These are phyloP conservation scores for Silene noctiflora DNA, from an alignment of 179 eudicot genomes.

Conservation along the genomic window DNA sequence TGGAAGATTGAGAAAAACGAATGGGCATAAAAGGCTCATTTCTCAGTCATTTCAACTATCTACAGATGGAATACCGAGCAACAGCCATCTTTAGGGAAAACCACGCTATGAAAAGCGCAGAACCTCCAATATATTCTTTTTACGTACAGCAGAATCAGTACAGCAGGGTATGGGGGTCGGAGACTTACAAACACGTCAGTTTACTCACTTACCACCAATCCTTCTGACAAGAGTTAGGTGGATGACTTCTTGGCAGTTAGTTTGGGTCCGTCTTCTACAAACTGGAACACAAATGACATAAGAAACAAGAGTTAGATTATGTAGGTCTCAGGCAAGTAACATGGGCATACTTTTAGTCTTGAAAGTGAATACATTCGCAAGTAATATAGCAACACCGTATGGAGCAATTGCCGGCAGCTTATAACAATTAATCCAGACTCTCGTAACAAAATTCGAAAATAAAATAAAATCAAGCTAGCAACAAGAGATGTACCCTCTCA, in stretches of 20 bases:
- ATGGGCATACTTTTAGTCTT: neutral
- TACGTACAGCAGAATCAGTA: constrained; percentile 24
- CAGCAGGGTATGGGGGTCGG: constrained; percentile 37
- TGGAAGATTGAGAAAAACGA: constrained; percentile 25
- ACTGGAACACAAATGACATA: constrained; percentile 21
- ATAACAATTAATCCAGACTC: neutral
- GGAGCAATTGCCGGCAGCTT: neutral
- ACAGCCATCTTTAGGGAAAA: constrained; percentile 22
- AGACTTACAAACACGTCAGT: constrained; percentile 36
- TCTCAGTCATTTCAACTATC: constrained; percentile 33
- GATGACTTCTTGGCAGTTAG: constrained; percentile 29
- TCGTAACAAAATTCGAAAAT: neutral
- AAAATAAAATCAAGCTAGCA: neutral
- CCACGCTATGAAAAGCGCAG: constrained; percentile 21
- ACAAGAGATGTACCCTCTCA: too few relatives aligned
- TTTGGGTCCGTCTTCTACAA: constrained; percentile 29
- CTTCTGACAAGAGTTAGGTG: constrained; percentile 31
- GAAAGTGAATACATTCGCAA: neutral
- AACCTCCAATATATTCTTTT: constrained; percentile 19
- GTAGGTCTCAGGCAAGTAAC: constrained; percentile 3
- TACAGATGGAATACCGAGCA: constrained; percentile 30
- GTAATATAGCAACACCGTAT: neutral
- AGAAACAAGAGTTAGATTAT: constrained; percentile 2
- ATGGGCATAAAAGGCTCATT: constrained; percentile 24
- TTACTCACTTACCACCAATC: constrained; percentile 50